Conservation (phyloP, 768 basidiomycete genomes). For the Auricularia sp. region DNA sequence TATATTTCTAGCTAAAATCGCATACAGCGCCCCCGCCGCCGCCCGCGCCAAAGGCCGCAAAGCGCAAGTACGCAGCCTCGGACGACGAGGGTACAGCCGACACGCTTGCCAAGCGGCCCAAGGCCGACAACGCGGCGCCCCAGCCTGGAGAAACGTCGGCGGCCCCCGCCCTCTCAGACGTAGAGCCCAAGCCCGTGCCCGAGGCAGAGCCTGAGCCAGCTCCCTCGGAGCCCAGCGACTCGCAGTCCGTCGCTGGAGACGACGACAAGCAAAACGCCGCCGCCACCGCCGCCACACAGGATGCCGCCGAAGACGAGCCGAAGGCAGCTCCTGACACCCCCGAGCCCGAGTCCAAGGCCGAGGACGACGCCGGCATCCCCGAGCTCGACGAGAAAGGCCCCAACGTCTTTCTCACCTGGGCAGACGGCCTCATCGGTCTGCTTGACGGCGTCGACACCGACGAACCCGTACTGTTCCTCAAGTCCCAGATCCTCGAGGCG, state of each 20-base stretch:
- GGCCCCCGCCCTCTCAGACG: background rate
- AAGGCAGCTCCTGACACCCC: background rate
- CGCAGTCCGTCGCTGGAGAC: background rate
- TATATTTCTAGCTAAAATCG: background rate
- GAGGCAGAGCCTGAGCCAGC: background rate
- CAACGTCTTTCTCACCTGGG: background rate
- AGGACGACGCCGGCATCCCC: background rate
- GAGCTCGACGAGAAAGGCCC: background rate
- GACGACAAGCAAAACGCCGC: background rate
- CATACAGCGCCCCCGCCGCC: background rate
- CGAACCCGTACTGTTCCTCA: background rate
- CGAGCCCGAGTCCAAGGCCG: background rate
- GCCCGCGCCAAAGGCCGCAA: background rate
- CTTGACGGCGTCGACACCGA: background rate
- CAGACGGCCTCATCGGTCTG: background rate
- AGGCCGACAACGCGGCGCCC: background rate
- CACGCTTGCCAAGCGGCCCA: background rate
- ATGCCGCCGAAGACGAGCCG: background rate
- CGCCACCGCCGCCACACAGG: background rate
- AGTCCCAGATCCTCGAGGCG: background rate
- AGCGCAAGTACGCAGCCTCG: background rate
- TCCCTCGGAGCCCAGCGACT: background rate
- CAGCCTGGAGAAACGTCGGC: background rate
- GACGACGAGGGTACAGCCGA: background rate
- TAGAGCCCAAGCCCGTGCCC: background rate